phyloP scores from a whole-genome alignment of 345 rosid species.

The Excoecaria cochinchinensis region DNA sequence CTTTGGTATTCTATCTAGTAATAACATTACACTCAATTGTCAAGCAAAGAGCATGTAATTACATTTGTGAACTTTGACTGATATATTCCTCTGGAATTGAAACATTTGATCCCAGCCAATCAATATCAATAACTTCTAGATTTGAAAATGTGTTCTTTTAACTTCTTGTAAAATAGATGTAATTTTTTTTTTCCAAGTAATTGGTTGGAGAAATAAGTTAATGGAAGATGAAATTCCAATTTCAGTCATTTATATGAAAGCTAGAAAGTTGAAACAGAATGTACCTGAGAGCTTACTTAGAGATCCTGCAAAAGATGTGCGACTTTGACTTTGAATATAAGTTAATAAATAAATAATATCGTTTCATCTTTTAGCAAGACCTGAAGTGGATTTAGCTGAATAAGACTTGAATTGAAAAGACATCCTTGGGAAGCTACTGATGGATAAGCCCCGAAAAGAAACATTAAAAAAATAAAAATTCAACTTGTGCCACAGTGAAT shows the following conservation, averaged over 20 bases:
- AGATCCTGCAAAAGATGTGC: neutral
- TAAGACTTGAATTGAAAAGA: too few species aligned
- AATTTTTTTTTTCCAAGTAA: too few species aligned
- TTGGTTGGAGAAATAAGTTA: too few species aligned
- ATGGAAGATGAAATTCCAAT: neutral
- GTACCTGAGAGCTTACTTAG: neutral
- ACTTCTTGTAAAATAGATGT: neutral
- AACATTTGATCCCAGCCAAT: neutral
- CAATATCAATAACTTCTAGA: neutral
- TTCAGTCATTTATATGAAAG: neutral
- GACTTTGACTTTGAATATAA: too few species aligned
- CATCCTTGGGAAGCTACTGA: too few species aligned
- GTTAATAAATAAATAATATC: too few species aligned
- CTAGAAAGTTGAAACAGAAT: neutral
- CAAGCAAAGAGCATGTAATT: neutral
- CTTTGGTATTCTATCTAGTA: neutral
- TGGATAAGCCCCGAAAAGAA: too few species aligned
- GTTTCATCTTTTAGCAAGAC: too few species aligned
- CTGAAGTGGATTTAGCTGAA: too few species aligned
- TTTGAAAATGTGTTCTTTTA: neutral
- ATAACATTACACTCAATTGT: conserved; percentile 7
- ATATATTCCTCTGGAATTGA: neutral
- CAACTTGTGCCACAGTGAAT: too few species aligned
- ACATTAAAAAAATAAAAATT: too few species aligned
- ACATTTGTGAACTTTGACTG: conserved; percentile 4